Percentiles rank a stretch among this genome's conserved stretches.
phyloP scores from a whole-genome alignment of 2,329 filamentous ascomycete species.

The Nothopassalora personata region DNA sequence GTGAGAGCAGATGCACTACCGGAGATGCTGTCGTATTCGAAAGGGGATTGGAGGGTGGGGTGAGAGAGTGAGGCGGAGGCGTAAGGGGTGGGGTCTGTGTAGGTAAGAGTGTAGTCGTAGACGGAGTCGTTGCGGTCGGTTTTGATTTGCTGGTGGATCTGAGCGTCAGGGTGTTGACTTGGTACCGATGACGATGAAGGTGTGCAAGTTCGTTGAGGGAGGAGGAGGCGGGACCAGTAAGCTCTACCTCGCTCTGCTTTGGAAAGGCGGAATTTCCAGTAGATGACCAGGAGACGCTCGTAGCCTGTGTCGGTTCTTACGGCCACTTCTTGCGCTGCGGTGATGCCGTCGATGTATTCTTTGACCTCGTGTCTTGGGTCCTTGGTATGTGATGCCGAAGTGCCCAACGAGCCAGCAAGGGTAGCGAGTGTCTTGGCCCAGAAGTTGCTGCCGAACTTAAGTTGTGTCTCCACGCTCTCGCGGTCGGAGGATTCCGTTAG shows the following conservation, averaged over 20 bases:
- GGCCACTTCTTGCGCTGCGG: conserved; percentile 41
- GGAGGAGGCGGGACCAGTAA: conserved; percentile 25
- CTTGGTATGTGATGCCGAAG: conserved; percentile 10
- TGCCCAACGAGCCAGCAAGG: conserved; percentile 22
- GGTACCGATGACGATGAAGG: not conserved
- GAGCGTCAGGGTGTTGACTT: not conserved
- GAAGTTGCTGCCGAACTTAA: conserved; percentile 41
- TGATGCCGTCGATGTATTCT: conserved; percentile 33
- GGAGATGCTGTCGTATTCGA: conserved; percentile 28
- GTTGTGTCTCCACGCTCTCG: conserved; percentile 24
- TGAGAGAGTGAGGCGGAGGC: conserved; percentile 3
- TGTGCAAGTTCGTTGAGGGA: conserved; percentile 10
- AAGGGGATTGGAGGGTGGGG: conserved; percentile 27
- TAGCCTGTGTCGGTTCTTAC: conserved; percentile 28
- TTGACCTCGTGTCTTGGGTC: conserved; percentile 25
- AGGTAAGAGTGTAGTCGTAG: conserved; percentile 17
- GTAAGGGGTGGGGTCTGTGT: conserved; percentile 5
- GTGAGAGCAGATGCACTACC: conserved; percentile 24
- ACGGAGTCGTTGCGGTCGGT: conserved; percentile 20
- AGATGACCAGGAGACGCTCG: conserved; percentile 27
- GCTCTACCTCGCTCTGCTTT: conserved; percentile 19
- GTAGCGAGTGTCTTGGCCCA: conserved; percentile 38
- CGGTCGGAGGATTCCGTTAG: conserved; percentile 14
- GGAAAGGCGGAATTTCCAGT: conserved; percentile 28
- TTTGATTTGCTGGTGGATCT: conserved; percentile 5